Conservation (phyloP, 164 flowering plant genomes). For the Santalum album region DNA sequence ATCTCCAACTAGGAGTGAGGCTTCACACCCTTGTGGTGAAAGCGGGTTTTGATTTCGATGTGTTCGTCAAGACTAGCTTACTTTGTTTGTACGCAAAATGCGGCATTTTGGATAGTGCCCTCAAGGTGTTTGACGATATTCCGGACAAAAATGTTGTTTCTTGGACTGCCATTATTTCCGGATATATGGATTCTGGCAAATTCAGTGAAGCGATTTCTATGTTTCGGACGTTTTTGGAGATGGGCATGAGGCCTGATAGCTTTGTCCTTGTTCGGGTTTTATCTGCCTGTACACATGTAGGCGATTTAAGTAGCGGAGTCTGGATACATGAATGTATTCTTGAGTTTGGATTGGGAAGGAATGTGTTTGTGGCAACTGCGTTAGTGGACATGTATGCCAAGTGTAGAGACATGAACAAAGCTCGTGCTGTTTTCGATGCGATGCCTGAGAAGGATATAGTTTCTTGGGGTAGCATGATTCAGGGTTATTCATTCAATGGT, state of each 20-base stretch:
- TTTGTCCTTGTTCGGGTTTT: constrained; percentile 23
- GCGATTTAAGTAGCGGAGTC: constrained; percentile 15
- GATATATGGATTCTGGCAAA: constrained; percentile 24
- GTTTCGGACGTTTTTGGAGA: constrained; percentile 21
- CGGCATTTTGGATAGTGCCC: constrained; percentile 17
- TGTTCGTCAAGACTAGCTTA: constrained; percentile 25
- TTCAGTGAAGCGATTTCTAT: constrained; percentile 14
- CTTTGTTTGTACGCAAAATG: constrained; percentile 24
- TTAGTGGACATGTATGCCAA: constrained; percentile 30
- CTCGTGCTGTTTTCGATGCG: constrained; percentile 14
- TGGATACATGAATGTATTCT: constrained; percentile 17
- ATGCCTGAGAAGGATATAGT: constrained; percentile 25
- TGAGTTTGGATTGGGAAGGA: constrained; percentile 18
- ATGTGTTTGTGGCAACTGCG: constrained; percentile 24
- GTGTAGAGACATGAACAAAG: constrained; percentile 23
- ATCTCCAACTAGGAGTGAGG: constrained; percentile 17
- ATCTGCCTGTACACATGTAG: constrained; percentile 24
- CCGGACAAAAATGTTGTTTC: constrained; percentile 16
- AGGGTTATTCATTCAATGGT: constrained; percentile 20
- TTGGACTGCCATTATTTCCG: constrained; percentile 35
- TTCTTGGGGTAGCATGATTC: constrained; percentile 32
- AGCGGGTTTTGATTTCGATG: constrained; percentile 21
- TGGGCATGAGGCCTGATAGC: constrained; percentile 17
- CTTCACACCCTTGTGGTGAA: constrained; percentile 23
- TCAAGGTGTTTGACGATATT: constrained; percentile 24